Base-by-base conservation (phyloP, 23 red algal species). In the Gracilaria domingensis region DNA sequence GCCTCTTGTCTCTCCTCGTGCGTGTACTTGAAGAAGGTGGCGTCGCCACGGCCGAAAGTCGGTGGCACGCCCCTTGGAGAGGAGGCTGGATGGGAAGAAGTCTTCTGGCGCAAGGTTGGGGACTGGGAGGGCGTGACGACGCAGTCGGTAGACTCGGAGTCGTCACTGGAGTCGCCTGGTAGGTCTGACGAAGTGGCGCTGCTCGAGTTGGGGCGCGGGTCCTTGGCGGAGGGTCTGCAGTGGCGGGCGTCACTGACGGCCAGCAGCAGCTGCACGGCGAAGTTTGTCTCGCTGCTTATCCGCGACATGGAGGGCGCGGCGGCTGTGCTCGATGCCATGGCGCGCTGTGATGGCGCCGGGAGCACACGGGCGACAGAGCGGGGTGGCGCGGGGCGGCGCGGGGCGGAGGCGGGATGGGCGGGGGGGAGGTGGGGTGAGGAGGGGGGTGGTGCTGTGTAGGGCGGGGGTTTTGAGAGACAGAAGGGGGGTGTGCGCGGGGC, bases 1-100 rank as follows among this genome's bases (percentile, higher is more conserved):
- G 96, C 96, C 40, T 89, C 92, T 78, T 83, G 67, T 58, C 96
- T 64, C 42, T 92, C 89, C 67, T 73, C 89, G n/a, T 62, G 54
- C 9, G 78, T 76, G 67, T 92, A 92, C 67, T 77, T 79, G 76
- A 90, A 90, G 25, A 81, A 80, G n/a, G 87, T 81, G 16, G 55
- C 71, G 54, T 64, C 38, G 38, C 58, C 55, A 23, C 67, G 64
- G 9, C 50, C 79, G 30, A 62, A 65, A 35, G 84, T 88, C 21
- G 84, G 84, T 35, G 84, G 84, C 66, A 75, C 53, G 49, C 66
- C 49, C 65, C 71, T 49, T 33, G 84, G 84, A 23, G 79, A 82
- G 8, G 79, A 14, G 53, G n/a, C 7, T 20, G 87, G 87, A 23
- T 40, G 45, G 55, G 87, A 62, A 17, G 33, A 29, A 21, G 25